Evolutionary conservation across 2,329 filamentous ascomycete genomes (phyloP).

Genomic region (Dactylonectria estremocensis): DNA sequence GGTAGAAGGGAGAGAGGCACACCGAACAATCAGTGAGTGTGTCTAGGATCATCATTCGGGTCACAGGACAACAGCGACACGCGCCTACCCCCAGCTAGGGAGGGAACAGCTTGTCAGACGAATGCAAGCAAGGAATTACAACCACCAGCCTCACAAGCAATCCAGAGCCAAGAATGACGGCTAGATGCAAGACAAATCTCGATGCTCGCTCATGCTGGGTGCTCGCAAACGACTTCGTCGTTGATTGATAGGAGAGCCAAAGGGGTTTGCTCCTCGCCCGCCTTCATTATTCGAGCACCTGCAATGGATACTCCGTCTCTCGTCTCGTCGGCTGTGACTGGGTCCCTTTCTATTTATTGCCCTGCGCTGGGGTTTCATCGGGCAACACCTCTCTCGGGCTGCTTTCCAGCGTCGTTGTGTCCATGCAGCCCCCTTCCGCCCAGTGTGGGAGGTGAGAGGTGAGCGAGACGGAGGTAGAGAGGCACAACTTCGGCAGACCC

Average conservation of each 20-base stretch:
- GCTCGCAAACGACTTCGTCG: conserved; percentile 4
- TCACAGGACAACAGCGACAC: conserved; percentile 36
- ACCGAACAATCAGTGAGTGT: conserved; percentile 13
- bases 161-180: conserved; percentile 14
- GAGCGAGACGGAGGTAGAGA: background rate
- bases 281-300: conserved; percentile 17
- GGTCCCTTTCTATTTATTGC: conserved; percentile 34
- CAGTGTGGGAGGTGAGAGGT: conserved; percentile 40
- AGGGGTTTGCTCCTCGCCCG: background rate
- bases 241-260: conserved; percentile 21
- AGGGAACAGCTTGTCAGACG: conserved; percentile 28
- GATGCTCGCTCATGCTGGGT: conserved; percentile 9
- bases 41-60: conserved; percentile 33
- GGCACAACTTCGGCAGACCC: conserved; percentile 31
- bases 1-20: conserved; percentile 8
- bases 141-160: background rate
- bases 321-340: conserved; percentile 21
- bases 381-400: conserved; percentile 32
- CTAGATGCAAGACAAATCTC: conserved; percentile 18
- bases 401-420: conserved; percentile 23
- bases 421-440: conserved; percentile 43
- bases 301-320: conserved; percentile 20
- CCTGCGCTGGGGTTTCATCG: conserved; percentile 35
- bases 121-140: conserved; percentile 37
- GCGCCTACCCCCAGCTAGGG: conserved; percentile 22